Evolutionary conservation across 2,329 filamentous ascomycete species (phyloP).

Genomic region (Xylariomycetidae sp.): DNA sequence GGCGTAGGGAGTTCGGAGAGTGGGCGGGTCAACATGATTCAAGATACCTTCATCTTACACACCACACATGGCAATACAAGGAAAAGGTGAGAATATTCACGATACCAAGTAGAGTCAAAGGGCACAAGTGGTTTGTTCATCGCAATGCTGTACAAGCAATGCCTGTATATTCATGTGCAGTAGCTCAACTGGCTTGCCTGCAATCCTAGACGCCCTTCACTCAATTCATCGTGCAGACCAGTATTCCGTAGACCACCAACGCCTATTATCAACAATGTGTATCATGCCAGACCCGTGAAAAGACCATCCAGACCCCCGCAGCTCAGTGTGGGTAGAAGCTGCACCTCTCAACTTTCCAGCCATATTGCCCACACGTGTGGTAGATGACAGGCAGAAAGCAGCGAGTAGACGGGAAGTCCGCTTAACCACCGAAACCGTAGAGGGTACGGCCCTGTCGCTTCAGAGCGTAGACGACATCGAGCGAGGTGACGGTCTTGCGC

Average conservation of each 20-base stretch:
- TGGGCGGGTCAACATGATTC: background rate
- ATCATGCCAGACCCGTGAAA: constrained; percentile 24
- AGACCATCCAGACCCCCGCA: constrained; percentile 10
- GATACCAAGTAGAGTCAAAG: background rate
- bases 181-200: constrained; percentile 15
- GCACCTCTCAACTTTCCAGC: constrained; percentile 3
- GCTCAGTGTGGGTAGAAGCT: constrained; percentile 3
- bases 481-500: constrained; percentile 65
- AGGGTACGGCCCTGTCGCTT: constrained; percentile 62
- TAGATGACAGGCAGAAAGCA: constrained; percentile 4
- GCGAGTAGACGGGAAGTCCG: constrained; percentile 5
- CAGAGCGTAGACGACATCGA: constrained; percentile 58
- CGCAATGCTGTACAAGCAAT: constrained; percentile 16
- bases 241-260: constrained; percentile 24
- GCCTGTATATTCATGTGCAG: constrained; percentile 22
- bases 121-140: constrained; percentile 8
- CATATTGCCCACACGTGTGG: constrained; percentile 1
- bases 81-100: background rate
- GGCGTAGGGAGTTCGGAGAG: constrained; percentile 15
- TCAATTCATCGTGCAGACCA: constrained; percentile 22
- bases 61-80: background rate
- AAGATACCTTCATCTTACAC: constrained; percentile 9
- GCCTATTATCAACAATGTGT: constrained; percentile 24
- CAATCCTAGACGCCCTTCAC: constrained; percentile 15
- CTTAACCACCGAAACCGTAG: constrained; percentile 63